Conservation (phyloP, 2,329 filamentous ascomycete species). For the Aspergillus jensenii region DNA sequence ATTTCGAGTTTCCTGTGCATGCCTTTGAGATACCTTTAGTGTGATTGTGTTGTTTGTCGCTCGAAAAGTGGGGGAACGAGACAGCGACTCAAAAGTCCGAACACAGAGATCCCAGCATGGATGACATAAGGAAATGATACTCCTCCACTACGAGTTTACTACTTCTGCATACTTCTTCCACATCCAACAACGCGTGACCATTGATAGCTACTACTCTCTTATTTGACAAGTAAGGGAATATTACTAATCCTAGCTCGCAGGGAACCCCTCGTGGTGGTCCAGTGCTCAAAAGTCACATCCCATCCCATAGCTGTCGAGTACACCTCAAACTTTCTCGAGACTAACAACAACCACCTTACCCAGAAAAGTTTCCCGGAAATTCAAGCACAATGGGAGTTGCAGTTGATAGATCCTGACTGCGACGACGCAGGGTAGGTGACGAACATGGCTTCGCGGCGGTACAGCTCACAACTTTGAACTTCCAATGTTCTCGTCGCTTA, state of each 20-base stretch:
- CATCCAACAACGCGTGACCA: neutral
- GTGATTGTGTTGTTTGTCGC: neutral
- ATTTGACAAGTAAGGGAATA: neutral
- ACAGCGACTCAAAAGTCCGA: neutral
- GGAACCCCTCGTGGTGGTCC: no score
- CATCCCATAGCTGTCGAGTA: neutral
- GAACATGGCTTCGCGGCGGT: neutral
- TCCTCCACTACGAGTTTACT: neutral
- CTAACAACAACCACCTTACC: neutral
- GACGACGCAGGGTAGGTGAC: neutral
- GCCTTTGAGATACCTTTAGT: conserved; percentile 5
- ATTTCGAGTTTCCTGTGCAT: conserved; percentile 18
- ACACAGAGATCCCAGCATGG: neutral
- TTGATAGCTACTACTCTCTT: neutral
- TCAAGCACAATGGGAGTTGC: neutral
- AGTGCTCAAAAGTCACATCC: neutral
- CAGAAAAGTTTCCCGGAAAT: neutral
- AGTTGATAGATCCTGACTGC: neutral
- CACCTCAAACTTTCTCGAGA: neutral
- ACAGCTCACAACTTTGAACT: neutral
- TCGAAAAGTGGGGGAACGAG: neutral
- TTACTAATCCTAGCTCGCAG: no score
- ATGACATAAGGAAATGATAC: conserved; percentile 1
- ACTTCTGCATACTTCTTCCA: neutral
- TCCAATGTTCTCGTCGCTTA: neutral